Evolutionary conservation across 768 basidiomycete genomes (phyloP), one percentile per base, ranked within the genome.

Genomic region (Pholiota microspora): DNA sequence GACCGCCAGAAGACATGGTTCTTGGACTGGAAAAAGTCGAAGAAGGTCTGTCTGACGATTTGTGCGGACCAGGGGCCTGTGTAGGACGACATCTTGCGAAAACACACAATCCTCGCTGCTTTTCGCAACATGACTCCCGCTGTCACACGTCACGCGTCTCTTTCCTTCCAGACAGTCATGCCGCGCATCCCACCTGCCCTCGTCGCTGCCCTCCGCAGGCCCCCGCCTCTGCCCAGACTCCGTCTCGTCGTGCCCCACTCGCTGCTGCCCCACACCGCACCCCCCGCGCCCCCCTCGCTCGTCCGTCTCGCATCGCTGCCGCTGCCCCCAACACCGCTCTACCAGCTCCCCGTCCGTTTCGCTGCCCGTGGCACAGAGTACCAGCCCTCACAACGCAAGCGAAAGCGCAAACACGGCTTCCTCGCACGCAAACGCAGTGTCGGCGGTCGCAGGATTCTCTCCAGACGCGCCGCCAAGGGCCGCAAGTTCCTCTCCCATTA

Each of bases 361-460:
- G 76, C 76, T 27, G 79, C 87, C 25, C 82, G 84, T 40, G 95
- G 95, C 40, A 81, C 84, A n/a, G 92, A 95, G 71, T 98, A 98
- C 64, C 95, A 98, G 68, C 95, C 95, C n/a, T 93, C 90, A 0
- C 94, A 96, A 70, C 81, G 94, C 36, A 91, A 90, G 65, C 76
- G 95, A 61, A 98, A 98, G 77, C 80, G 93, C 62, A 93, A 88
- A 67, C 90, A 92, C 66, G 95, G 95, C 5, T 98, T 96, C 70
- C 79, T 98, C 29, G 81, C 87, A 0, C 74, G 94, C 55, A 84
- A 88, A 69, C 79, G 79, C 61, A 82, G 77, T 7, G 77, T 80
- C 21, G 75, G 81, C 31, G 94, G 93, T 2, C 81, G 86, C 59
- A 91, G 81, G 62, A 81, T 92, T 38, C 73, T 98, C 49, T 77